phyloP scores from a whole-genome alignment of 306 rosid genomes.

The Lathyrus tuberosus region DNA sequence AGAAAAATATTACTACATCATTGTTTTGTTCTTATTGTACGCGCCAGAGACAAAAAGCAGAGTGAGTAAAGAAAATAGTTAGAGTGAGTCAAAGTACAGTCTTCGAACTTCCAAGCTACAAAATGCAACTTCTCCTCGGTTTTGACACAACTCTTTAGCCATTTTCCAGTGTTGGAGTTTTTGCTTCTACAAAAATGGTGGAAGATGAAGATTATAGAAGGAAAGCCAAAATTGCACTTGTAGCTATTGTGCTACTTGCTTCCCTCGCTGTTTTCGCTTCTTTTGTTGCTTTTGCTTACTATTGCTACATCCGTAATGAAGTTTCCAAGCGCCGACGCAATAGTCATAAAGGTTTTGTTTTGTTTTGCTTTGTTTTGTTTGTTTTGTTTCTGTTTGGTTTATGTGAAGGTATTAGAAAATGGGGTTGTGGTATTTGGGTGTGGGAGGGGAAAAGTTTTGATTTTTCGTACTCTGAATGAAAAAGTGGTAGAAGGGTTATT shows the following conservation, averaged over 20 bases:
- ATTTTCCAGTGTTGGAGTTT: constrained; percentile 14
- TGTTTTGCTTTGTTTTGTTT: neutral
- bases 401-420: constrained; percentile 19
- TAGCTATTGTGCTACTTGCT: constrained; percentile 64
- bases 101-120: constrained; percentile 42
- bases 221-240: constrained; percentile 59
- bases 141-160: constrained; percentile 10
- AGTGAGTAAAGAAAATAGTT: neutral
- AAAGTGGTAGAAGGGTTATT: neutral
- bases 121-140: constrained; percentile 23
- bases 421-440: neutral
- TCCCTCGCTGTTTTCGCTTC: constrained; percentile 72
- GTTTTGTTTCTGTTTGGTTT: constrained; percentile 3
- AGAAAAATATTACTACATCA: neutral
- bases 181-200: constrained; percentile 54
- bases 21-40: constrained; percentile 35
- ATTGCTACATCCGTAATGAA: constrained; percentile 78
- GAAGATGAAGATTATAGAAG: constrained; percentile 58
- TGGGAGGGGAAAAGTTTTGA: neutral
- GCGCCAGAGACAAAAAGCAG: constrained; percentile 49
- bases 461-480: neutral
- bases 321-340: constrained; percentile 67
- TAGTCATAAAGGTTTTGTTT: constrained; percentile 48
- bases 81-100: constrained; percentile 27
- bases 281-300: constrained; percentile 79